Evolutionary conservation across 148 eudicot genomes (phyloP).

Genomic region (Spergularia bocconei): DNA sequence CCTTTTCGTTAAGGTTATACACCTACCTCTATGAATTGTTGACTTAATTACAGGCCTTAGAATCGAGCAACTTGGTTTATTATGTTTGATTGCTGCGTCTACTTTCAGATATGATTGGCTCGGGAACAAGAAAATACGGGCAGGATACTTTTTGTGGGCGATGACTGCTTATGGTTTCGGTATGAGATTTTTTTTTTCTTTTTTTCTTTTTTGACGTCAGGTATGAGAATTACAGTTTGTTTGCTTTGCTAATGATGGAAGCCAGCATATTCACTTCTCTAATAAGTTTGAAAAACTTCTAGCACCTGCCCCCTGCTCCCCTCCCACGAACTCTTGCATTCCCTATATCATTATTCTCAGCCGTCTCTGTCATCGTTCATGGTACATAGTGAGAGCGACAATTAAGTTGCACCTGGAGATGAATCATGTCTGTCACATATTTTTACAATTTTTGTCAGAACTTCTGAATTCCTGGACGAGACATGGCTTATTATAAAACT

Average conservation of each 20-base stretch:
- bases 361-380: too few species aligned
- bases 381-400: background rate
- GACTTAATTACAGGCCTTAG: background rate
- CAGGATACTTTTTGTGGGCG: constrained; percentile 92
- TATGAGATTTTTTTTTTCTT: constrained; percentile 18
- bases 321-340: too few species aligned
- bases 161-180: constrained; percentile 92
- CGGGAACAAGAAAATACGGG: constrained; percentile 65
- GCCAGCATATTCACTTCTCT: background rate
- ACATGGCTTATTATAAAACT: constrained; percentile 4
- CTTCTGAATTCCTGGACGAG: too few species aligned
- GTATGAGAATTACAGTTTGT: background rate
- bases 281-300: background rate
- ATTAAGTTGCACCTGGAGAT: background rate
- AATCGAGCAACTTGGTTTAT: background rate
- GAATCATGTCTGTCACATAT: background rate
- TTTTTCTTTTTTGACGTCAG: too few species aligned
- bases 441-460: too few species aligned
- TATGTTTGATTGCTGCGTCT: background rate
- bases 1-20: constrained; percentile 79
- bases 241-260: background rate
- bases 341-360: too few species aligned
- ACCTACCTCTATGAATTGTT: background rate
- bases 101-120: constrained; percentile 88
- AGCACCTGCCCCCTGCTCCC: background rate